Base-by-base conservation (phyloP, 75 land plant genomes). In the Cunninghamia lanceolata region DNA sequence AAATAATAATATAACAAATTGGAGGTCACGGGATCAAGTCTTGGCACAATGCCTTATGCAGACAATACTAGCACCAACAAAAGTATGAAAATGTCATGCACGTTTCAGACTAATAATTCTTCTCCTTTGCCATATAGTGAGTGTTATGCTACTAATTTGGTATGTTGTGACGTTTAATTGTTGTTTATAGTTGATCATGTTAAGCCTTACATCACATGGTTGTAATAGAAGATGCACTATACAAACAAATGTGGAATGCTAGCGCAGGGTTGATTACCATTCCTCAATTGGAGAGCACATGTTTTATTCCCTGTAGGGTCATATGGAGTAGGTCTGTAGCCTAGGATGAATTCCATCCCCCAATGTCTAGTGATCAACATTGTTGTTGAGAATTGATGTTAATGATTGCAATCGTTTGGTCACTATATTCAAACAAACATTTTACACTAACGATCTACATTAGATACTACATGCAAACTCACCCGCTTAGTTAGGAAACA, bases 301-400 rank as follows among this genome's bases (percentile, higher is more conserved):
- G 38, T 92, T 87, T 54, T 94, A 94, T 85, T 94, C 93, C 68
- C 94, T 91, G 5, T 93, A 94, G 39, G 96, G 96, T 76, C 96
- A 94, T 52, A 93, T 94, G 85, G 94, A 94, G 82, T 94, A 94
- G 93, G 96, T 94, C 19, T 30, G 79, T 32, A 15, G 66, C n/a
- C n/a, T n/a, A n/a, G n/a, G n/a, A n/a, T n/a, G n/a, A n/a, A n/a
- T n/a, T n/a, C n/a, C n/a, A n/a, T n/a, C n/a, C n/a, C n/a, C n/a
- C n/a, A n/a, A n/a, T n/a, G n/a, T n/a, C n/a, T n/a, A n/a, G n/a
- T n/a, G n/a, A n/a, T n/a, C n/a, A n/a, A n/a, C n/a, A n/a, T n/a
- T n/a, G n/a, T n/a, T n/a, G n/a, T n/a, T n/a, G n/a, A n/a, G n/a
- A n/a, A n/a, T n/a, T n/a, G n/a, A n/a, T n/a, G n/a, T n/a, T n/a